Evolutionary conservation across 306 rosid species (phyloP).

Genomic region (Rubus parviflorus): DNA sequence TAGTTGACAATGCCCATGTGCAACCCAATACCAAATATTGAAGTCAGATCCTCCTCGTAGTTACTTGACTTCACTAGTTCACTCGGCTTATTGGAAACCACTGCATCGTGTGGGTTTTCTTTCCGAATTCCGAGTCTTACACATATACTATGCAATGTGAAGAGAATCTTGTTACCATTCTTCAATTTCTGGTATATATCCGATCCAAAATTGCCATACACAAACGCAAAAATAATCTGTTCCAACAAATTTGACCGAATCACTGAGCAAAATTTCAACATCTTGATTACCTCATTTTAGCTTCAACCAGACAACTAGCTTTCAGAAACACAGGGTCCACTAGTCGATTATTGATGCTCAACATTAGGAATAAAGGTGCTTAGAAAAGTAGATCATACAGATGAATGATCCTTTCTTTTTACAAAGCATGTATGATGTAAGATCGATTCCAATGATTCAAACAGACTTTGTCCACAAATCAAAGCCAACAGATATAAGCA

Average conservation of each 20-base stretch:
- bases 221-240: no score
- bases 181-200: neutral
- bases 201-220: neutral
- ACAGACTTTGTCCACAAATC: neutral
- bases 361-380: slow-evolving; percentile 4
- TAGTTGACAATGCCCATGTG: neutral
- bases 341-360: slow-evolving; percentile 15
- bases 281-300: neutral
- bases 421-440: neutral
- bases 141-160: no score
- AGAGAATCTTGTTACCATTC: no score
- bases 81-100: neutral
- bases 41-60: neutral
- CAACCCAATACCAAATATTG: neutral
- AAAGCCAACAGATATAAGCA: neutral
- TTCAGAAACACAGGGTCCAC: neutral
- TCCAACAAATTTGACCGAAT: neutral
- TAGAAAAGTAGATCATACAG: neutral
- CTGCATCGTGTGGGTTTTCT: neutral
- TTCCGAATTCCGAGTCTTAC: no score
- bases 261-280: neutral
- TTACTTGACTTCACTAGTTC: neutral
- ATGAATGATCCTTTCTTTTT: neutral
- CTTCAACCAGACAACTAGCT: neutral
- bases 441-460: neutral